Percentiles rank a stretch among this genome's conserved stretches.
phyloP scores from a whole-genome alignment of 1,284 basidiomycete species.

The Porogramme epimiltina region DNA sequence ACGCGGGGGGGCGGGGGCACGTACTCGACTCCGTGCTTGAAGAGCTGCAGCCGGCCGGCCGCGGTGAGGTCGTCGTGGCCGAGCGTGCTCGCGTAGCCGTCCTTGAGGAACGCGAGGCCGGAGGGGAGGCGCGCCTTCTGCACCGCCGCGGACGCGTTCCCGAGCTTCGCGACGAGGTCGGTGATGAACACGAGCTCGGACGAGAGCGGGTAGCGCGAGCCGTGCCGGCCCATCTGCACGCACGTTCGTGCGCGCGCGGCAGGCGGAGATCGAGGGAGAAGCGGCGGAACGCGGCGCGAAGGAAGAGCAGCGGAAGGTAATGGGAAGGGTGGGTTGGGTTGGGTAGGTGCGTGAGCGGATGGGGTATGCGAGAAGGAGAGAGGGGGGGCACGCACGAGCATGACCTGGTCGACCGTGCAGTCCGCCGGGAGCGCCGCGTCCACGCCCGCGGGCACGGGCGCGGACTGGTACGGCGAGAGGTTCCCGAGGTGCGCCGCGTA shows the following conservation, averaged over 20 bases:
- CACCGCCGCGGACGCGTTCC: constrained; percentile 30
- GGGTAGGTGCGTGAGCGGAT: too few relatives aligned
- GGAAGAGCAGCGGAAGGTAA: neutral
- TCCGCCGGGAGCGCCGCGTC: constrained; percentile 40
- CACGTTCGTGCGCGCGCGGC: neutral
- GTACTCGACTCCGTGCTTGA: constrained; percentile 45
- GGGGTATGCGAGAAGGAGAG: neutral
- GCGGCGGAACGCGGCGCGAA: neutral
- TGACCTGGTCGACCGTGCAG: constrained; percentile 45
- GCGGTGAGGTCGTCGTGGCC: constrained; percentile 44
- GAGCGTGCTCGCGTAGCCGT: constrained; percentile 40
- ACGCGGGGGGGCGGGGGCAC: constrained; percentile 15
- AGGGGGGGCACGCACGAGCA: constrained; percentile 35
- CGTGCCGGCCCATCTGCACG: constrained; percentile 44
- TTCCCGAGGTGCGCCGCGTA: constrained; percentile 34
- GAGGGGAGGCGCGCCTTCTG: constrained; percentile 34
- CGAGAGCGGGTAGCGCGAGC: constrained; percentile 38
- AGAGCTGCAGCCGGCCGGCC: constrained; percentile 42
- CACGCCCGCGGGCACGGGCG: constrained; percentile 35
- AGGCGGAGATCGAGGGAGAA: neutral
- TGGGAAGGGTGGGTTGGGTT: neutral
- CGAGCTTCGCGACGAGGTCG: constrained; percentile 38
- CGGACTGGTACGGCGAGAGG: constrained; percentile 40
- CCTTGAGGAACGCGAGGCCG: constrained; percentile 41
- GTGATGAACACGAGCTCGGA: constrained; percentile 38